A percentile compares a stretch with the other conserved stretches of the same genome.
These are phyloP conservation scores for Heimioporus punctisporus DNA, from an alignment of 1,284 basidiomycete species.

Conservation along the genomic window DNA sequence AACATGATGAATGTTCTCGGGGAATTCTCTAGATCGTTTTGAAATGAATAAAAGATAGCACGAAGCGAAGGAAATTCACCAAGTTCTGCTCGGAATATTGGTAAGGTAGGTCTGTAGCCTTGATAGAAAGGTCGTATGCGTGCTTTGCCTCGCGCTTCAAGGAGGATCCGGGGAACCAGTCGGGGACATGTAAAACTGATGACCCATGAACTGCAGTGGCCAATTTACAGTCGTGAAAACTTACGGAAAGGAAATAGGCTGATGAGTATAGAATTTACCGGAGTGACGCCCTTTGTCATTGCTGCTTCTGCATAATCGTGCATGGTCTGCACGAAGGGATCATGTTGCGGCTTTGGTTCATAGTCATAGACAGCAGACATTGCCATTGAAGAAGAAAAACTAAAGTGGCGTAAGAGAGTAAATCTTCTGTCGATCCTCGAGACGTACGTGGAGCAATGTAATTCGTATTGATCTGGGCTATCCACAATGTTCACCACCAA, in stretches of 20 bases:
- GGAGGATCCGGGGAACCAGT: constrained; percentile 24
- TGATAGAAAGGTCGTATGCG: too few species aligned
- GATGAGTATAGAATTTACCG: constrained; percentile 18
- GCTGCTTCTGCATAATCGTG: constrained; percentile 17
- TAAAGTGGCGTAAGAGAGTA: too few species aligned
- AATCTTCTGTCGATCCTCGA: constrained; percentile 6
- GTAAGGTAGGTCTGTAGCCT: too few species aligned
- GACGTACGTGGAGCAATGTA: constrained; percentile 24
- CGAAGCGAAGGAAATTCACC: too few species aligned
- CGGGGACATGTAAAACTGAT: constrained; percentile 25
- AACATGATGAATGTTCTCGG: too few species aligned
- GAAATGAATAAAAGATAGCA: too few species aligned
- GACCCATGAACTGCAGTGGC: not conserved
- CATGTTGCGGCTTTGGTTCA: constrained; percentile 12
- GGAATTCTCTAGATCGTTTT: too few species aligned
- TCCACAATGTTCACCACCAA: constrained; percentile 23
- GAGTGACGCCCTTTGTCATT: constrained; percentile 13
- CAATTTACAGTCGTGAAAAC: not conserved
- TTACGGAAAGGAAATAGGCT: constrained; percentile 23
- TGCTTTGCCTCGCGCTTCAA: constrained; percentile 18
- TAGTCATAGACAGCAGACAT: constrained; percentile 31
- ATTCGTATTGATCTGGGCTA: too few species aligned
- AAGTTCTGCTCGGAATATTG: too few species aligned
- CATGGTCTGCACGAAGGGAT: constrained; percentile 24
- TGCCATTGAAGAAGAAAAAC: constrained; percentile 22